A percentile compares a stretch with the other conserved stretches of the same genome.
These are phyloP conservation scores for Selenicereus undatus DNA, from an alignment of 148 eudicot species.

Conservation along the genomic window DNA sequence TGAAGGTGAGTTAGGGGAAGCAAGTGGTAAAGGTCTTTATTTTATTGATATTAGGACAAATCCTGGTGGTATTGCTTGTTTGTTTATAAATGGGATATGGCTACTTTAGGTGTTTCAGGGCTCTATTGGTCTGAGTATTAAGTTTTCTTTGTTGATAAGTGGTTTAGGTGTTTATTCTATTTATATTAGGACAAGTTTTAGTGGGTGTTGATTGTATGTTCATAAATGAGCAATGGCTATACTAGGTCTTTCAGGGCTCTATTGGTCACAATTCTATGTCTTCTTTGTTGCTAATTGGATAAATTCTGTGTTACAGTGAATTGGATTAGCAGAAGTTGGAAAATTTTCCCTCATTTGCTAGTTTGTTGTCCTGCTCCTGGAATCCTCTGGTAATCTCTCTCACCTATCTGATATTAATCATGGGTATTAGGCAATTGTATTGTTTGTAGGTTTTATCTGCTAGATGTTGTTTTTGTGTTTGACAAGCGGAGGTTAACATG, in stretches of 20 bases:
- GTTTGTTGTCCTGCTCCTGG: slow-evolving; percentile 13
- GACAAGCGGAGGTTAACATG: not conserved
- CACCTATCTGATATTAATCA: not conserved
- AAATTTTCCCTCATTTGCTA: not conserved
- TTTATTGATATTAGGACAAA: not conserved
- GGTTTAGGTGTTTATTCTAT: too few species aligned
- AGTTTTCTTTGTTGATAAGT: too few species aligned
- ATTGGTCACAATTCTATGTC: too few species aligned
- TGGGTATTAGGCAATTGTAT: too few species aligned
- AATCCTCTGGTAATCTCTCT: slow-evolving; percentile 19
- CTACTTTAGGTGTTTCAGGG: slow-evolving; percentile 2
- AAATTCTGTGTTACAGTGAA: not conserved
- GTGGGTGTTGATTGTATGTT: too few species aligned
- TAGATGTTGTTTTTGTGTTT: too few species aligned
- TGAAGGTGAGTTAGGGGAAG: too few species aligned
- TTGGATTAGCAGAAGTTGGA: not conserved
- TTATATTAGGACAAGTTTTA: too few species aligned
- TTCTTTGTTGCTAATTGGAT: too few species aligned
- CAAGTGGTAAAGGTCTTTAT: not conserved
- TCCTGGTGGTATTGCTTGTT: not conserved
- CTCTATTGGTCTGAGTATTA: not conserved
- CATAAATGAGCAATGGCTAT: too few species aligned
- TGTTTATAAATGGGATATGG: not conserved
- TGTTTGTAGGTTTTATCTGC: too few species aligned
- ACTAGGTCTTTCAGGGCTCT: too few species aligned